Evolutionary conservation across 768 basidiomycete genomes (phyloP).

Genomic region (Leccinellum rugosiceps): DNA sequence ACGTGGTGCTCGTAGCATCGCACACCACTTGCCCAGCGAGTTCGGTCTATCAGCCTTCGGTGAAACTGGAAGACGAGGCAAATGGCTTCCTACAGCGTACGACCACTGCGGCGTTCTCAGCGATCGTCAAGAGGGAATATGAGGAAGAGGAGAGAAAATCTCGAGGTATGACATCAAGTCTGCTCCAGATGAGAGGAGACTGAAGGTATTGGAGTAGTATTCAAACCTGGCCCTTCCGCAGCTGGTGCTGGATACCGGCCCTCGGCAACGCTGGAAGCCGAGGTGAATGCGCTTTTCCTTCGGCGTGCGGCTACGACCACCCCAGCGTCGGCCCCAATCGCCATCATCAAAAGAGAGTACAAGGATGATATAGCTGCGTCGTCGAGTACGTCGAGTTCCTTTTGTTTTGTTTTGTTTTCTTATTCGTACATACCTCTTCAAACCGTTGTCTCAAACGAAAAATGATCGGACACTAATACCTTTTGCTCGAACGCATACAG

Average conservation of each 20-base stretch:
- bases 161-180: not conserved
- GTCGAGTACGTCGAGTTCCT: no score
- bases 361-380: no score
- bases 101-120: no score
- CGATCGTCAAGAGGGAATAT: not conserved
- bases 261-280: conserved; percentile 3
- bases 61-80: conserved; percentile 4
- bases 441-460: not conserved
- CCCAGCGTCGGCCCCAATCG: not conserved
- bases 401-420: no score
- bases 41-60: not conserved
- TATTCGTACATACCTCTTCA: not conserved
- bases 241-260: not conserved
- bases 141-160: not conserved
- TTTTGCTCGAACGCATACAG: not conserved
- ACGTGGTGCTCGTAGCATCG: not conserved
- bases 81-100: not conserved
- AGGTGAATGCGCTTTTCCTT: conserved; percentile 3
- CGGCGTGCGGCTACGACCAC: not conserved
- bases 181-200: not conserved
- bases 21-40: not conserved
- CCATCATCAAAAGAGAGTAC: no score
- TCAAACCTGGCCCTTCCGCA: not conserved
- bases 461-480: not conserved
- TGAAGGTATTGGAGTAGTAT: not conserved